phyloP scores from a whole-genome alignment of 192 early-diverging fungal species.

The Chytriomyces sp. region DNA sequence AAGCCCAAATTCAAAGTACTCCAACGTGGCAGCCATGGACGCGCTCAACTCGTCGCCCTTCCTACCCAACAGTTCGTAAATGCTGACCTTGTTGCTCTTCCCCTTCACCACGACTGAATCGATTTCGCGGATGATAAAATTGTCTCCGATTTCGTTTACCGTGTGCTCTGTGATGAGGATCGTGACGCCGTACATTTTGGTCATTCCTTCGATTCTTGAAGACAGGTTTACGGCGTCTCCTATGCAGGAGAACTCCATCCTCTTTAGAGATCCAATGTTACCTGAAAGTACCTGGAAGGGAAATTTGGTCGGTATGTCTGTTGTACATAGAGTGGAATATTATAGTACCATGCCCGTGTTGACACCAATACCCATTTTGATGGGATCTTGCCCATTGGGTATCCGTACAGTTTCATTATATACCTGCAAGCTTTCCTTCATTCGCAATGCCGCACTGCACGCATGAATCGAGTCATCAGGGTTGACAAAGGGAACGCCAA shows the following conservation, averaged over 20 bases:
- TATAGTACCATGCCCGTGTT: slow-evolving; percentile 58
- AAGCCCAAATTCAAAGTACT: slow-evolving; percentile 43
- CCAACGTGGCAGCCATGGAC: slow-evolving; percentile 27
- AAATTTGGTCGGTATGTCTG: slow-evolving; percentile 8
- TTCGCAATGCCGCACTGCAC: slow-evolving; percentile 57
- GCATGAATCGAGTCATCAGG: slow-evolving; percentile 59
- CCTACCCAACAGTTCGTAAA: slow-evolving; percentile 54
- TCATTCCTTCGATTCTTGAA: slow-evolving; percentile 57
- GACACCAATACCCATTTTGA: slow-evolving; percentile 61
- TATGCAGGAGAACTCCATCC: slow-evolving; percentile 63
- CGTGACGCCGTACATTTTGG: slow-evolving; percentile 51
- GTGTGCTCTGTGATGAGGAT: slow-evolving; percentile 60
- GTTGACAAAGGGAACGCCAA: slow-evolving; percentile 59
- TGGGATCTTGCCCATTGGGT: slow-evolving; percentile 32
- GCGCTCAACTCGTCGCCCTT: slow-evolving; percentile 41
- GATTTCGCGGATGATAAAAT: slow-evolving; percentile 53
- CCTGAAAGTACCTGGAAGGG: slow-evolving; percentile 45
- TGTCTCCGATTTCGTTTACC: slow-evolving; percentile 43
- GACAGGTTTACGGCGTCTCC: slow-evolving; percentile 63
- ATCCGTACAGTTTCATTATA: slow-evolving; percentile 41
- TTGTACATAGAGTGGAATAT: neutral
- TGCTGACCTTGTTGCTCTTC: slow-evolving; percentile 43
- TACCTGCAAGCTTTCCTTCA: slow-evolving; percentile 49
- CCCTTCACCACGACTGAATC: slow-evolving; percentile 57
- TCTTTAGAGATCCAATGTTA: slow-evolving; percentile 59